Conservation (phyloP, 2,329 filamentous ascomycete species). For the Botrytis tulipae region DNA sequence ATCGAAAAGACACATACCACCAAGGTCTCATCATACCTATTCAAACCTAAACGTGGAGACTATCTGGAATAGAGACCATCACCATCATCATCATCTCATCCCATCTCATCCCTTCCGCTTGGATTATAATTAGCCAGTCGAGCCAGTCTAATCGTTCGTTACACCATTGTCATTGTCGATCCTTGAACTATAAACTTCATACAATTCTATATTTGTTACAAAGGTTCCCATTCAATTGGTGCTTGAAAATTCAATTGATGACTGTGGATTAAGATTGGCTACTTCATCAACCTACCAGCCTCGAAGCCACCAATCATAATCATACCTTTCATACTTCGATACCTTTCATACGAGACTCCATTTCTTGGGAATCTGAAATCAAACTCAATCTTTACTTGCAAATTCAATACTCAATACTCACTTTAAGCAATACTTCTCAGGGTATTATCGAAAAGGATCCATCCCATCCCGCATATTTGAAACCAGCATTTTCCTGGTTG, state of each 20-base stretch:
- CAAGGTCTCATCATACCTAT: not conserved
- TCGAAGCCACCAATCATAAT: not conserved
- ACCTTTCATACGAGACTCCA: not conserved
- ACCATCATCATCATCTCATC: too few relatives aligned
- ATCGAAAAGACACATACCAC: not conserved
- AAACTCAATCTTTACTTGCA: not conserved
- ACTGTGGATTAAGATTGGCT: not conserved
- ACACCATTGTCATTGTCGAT: conserved; percentile 1
- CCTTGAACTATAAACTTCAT: not conserved
- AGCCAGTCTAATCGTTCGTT: too few relatives aligned
- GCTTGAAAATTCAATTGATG: not conserved
- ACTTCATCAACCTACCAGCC: not conserved
- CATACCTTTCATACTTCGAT: not conserved
- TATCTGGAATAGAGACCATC: not conserved
- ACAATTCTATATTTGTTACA: not conserved
- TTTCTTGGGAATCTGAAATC: not conserved
- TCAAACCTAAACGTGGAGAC: not conserved
- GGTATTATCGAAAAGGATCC: not conserved
- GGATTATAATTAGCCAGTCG: not conserved
- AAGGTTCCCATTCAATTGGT: not conserved
- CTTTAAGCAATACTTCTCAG: not conserved
- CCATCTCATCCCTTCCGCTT: not conserved
- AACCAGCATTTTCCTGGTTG: not conserved
- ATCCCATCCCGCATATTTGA: not conserved
- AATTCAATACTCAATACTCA: not conserved